Base-by-base conservation (phyloP, 2,329 filamentous ascomycete genomes). In the Exophiala xenobiotica region DNA sequence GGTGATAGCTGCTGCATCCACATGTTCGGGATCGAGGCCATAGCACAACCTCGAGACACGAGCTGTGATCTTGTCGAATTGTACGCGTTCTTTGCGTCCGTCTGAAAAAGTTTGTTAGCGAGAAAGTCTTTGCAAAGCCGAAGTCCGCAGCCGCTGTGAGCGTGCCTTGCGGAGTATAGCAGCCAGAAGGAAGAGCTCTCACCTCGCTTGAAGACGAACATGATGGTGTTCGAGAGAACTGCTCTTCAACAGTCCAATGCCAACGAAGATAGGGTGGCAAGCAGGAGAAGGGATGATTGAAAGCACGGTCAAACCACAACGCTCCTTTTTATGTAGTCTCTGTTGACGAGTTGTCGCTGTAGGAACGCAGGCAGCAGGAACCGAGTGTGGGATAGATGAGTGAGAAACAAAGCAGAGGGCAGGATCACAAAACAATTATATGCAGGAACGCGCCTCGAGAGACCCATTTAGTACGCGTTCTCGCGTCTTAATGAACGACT, bases 41-140 rank as follows among this genome's bases (percentile, higher is more conserved):
- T 99, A 99, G 82, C 93, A 99, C 68, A 99, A 80, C 67, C 93
- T 85, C 40, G 93, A 97, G 63, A 99, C 93, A 74, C 93, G 90
- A 66, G 93, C 93, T 67, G 93, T 97, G 82, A 99, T 99, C 79
- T 99, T 99, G 81, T 99, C 93, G 78, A 99, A 99, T 74, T 99
- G 93, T 61, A 99, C 93, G 74, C 93, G 93, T 82, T 99, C 93
- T 79, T 97, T 96, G 80, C 93, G 93, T 76, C 92, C 92, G 82
- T 99, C 93, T 97, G 64, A 31, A 53, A 67, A 62, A 52, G 51
- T 50, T 42, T 42, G 45, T 53, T 27, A 53, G 56, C 16, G 2
- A 20, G 35, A 33, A 11, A n/a, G 42, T 45, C 67, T n/a, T 19
- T 22, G 14, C 62, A 22, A 12, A 26, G 16, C 9, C 11, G 9